Evolutionary conservation across 371 early-diverging fungal genomes (phyloP).

Genomic region (Lichtheimia ramosa): DNA sequence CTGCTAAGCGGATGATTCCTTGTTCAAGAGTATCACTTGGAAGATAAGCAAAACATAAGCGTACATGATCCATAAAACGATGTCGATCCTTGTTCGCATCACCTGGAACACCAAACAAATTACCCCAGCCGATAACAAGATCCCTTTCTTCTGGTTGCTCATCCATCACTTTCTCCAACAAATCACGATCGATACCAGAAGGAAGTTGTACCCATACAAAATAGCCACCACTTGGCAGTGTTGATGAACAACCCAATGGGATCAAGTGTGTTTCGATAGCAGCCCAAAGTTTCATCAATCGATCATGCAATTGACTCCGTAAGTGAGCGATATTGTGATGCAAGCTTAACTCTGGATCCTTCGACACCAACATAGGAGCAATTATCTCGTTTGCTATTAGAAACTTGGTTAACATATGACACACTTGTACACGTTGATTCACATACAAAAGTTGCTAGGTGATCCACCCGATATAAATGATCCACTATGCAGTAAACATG

Average conservation of each 20-base stretch:
- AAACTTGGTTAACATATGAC: background rate
- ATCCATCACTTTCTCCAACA: conserved; percentile 18
- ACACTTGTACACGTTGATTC: background rate
- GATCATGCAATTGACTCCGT: conserved; percentile 11
- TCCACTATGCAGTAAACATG: conserved; percentile 20
- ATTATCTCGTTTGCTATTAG: conserved; percentile 31
- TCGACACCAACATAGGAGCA: conserved; percentile 20
- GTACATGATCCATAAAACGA: conserved; percentile 3
- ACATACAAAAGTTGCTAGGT: conserved; percentile 30
- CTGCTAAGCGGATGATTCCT: too few species aligned
- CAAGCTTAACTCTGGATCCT: conserved; percentile 15
- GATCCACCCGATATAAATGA: conserved; percentile 42
- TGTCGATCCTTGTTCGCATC: background rate
- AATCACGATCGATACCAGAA: conserved; percentile 9
- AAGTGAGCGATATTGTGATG: conserved; percentile 22
- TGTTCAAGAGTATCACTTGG: background rate
- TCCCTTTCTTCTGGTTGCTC: conserved; percentile 7
- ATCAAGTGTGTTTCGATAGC: conserved; percentile 23
- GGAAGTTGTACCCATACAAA: conserved; percentile 47
- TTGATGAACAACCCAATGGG: conserved; percentile 31
- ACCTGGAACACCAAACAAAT: conserved; percentile 21
- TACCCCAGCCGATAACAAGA: conserved; percentile 26
- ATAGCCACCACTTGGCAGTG: conserved; percentile 38
- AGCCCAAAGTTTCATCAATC: conserved; percentile 27
- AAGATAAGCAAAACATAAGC: conserved; percentile 24